phyloP scores from a whole-genome alignment of 805 yeast species.

The Tetrapisispora arboricola region DNA sequence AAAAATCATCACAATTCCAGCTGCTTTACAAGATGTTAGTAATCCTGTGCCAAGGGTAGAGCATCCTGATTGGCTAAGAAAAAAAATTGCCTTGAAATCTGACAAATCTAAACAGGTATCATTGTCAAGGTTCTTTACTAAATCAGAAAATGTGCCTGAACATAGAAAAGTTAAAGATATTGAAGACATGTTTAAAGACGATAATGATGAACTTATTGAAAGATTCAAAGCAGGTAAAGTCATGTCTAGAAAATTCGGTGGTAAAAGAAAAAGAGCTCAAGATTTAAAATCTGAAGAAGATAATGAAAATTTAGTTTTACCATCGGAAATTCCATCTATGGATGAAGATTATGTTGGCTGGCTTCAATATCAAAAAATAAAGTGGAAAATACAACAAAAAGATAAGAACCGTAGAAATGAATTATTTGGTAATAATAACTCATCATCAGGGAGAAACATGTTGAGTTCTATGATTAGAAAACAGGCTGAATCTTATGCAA shows the following conservation, averaged over 20 bases:
- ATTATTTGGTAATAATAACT: slow-evolving; percentile 62
- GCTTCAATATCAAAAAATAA: slow-evolving; percentile 68
- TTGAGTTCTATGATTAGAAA: slow-evolving; percentile 62
- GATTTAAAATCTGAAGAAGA: slow-evolving; percentile 22
- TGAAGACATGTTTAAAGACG: slow-evolving; percentile 51
- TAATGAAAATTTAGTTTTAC: slow-evolving; percentile 37
- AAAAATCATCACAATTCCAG: slow-evolving; percentile 93
- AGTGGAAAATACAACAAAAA: slow-evolving; percentile 74
- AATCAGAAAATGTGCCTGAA: slow-evolving; percentile 33
- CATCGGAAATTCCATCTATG: slow-evolving; percentile 47
- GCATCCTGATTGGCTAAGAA: slow-evolving; percentile 89
- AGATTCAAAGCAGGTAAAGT: slow-evolving; percentile 30
- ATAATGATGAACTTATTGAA: slow-evolving; percentile 17
- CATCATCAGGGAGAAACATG: slow-evolving; percentile 43
- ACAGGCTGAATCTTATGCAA: slow-evolving; percentile 72
- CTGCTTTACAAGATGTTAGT: slow-evolving; percentile 76
- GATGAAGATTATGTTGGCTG: slow-evolving; percentile 57
- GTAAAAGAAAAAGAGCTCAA: slow-evolving; percentile 25
- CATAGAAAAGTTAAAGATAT: slow-evolving; percentile 47
- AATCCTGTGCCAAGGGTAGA: slow-evolving; percentile 93
- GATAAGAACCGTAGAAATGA: slow-evolving; percentile 62
- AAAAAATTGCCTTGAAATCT: slow-evolving; percentile 45
- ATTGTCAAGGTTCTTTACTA: slow-evolving; percentile 46
- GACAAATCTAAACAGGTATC: slow-evolving; percentile 67
- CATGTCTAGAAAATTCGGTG: slow-evolving; percentile 25